These are phyloP conservation scores for Ophiostoma angusticollis DNA, from an alignment of 2,329 filamentous ascomycete genomes.

Conservation along the genomic window DNA sequence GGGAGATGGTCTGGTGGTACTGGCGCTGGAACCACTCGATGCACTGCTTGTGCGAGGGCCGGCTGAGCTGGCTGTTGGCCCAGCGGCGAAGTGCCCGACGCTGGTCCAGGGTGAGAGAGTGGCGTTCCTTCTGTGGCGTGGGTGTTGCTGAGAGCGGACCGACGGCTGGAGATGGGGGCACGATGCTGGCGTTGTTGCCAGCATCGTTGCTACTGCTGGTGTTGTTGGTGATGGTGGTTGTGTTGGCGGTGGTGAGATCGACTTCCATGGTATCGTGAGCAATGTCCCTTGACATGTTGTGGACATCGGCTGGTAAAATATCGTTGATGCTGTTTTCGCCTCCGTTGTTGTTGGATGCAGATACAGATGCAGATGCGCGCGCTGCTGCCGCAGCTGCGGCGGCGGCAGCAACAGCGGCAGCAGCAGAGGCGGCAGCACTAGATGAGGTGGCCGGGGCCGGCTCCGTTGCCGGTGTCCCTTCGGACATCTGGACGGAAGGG, in stretches of 20 bases:
- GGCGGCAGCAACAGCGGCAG: slow-evolving; percentile 12
- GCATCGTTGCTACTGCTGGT: not conserved
- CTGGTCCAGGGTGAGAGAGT: slow-evolving; percentile 49
- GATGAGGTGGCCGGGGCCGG: slow-evolving; percentile 5
- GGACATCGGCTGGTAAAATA: too few relatives aligned
- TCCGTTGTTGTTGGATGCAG: too few relatives aligned
- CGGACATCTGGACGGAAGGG: slow-evolving; percentile 10
- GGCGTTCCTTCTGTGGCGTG: slow-evolving; percentile 33
- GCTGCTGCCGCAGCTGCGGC: slow-evolving; percentile 9
- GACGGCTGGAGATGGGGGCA: not conserved
- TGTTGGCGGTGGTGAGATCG: too few relatives aligned
- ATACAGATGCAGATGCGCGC: not conserved
- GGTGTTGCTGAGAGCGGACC: slow-evolving; percentile 5
- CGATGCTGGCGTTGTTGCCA: not conserved
- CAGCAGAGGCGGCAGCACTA: slow-evolving; percentile 1
- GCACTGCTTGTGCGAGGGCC: slow-evolving; percentile 48
- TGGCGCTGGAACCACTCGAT: slow-evolving; percentile 49
- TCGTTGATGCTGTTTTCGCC: too few relatives aligned
- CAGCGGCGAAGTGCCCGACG: slow-evolving; percentile 46
- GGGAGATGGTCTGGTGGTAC: slow-evolving; percentile 48
- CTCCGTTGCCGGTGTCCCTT: slow-evolving; percentile 8
- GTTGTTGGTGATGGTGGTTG: too few relatives aligned
- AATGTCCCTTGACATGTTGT: too few relatives aligned
- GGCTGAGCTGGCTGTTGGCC: slow-evolving; percentile 42
- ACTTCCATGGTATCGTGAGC: too few relatives aligned